Evolutionary conservation across 768 basidiomycete genomes (phyloP).

Genomic region (Hebeloma cylindrosporum): DNA sequence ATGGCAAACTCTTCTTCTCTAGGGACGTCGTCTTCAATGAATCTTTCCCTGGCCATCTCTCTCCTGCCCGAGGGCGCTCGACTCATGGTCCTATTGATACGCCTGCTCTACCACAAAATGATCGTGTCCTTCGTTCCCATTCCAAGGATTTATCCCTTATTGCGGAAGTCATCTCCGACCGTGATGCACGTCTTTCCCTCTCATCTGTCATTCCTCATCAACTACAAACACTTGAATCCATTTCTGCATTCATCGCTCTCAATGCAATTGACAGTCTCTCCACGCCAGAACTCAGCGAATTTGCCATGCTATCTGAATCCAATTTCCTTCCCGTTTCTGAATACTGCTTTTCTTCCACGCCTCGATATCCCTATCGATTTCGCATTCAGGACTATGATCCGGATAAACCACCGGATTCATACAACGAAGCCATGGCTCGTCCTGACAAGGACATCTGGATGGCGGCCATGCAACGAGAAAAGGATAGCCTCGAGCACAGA

Average conservation of each 20-base stretch:
- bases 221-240: neutral
- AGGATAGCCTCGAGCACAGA: slow-evolving; percentile 16
- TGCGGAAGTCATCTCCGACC: neutral
- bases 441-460: slow-evolving; percentile 24
- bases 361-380: neutral
- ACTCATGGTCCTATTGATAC: neutral
- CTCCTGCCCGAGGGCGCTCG: neutral
- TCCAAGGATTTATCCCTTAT: neutral
- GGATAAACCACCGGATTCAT: slow-evolving; percentile 17
- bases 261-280: neutral
- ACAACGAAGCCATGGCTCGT: slow-evolving; percentile 16
- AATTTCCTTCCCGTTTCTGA: neutral
- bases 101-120: neutral
- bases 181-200: neutral
- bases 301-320: neutral
- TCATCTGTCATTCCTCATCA: neutral
- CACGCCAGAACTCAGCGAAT: neutral
- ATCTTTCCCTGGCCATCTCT: slow-evolving; percentile 11
- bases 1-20: slow-evolving; percentile 23
- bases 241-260: neutral
- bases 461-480: slow-evolving; percentile 24
- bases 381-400: slow-evolving; percentile 13
- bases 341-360: neutral
- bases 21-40: slow-evolving; percentile 32
- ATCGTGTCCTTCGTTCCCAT: neutral